Evolutionary conservation across 768 basidiomycete species (phyloP), one percentile per base, ranked within the genome.

Genomic region (Boletus subparvulus): DNA sequence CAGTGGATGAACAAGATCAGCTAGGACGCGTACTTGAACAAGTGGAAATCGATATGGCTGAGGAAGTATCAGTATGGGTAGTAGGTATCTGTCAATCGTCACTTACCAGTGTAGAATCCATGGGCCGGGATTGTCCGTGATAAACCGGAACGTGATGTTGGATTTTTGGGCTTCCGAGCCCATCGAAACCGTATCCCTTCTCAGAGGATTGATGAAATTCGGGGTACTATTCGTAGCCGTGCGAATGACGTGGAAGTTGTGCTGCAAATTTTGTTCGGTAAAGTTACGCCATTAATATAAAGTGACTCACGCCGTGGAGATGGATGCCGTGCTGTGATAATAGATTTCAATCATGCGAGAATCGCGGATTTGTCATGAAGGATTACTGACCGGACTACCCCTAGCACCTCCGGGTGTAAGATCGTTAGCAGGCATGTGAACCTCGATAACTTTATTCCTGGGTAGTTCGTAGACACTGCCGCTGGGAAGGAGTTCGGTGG

Each of bases 111-210:
- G 80, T 32, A 80, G 57, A 60, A 80, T 73, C 81, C 84, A 86
- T 4, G 81, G 80, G 12, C 87, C 87, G 4, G 85, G 78, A 68
- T 88, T 88, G 63, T 88, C 80, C 4, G 86, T 85, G 26, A 72
- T 64, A 69, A 85, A 88, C 36, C 86, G 79, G 50, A 89, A 73
- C 4, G 80, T 80, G 30, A 81, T 78, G 63, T 80, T 70, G 66
- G 80, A 69, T 0, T 54, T 56, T 69, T 79, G 62, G 3, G 56
- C 62, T 52, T 69, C 65, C 39, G 59, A 60, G n/a, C 72, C 70
- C 62, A 70, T 73, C 40, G 65, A 73, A 32, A 71, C 59, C 0
- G 68, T 69, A 47, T 77, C 76, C 16, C 76, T 69, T 55, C 52
- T 62, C n/a, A 72, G 47, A 12, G 77, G 77, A 52, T 78, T 68